A percentile compares a stretch with the other conserved stretches of the same genome.
Evolutionary conservation across 2,329 filamentous ascomycete species (phyloP).

Genomic region (Cercospora sp.): DNA sequence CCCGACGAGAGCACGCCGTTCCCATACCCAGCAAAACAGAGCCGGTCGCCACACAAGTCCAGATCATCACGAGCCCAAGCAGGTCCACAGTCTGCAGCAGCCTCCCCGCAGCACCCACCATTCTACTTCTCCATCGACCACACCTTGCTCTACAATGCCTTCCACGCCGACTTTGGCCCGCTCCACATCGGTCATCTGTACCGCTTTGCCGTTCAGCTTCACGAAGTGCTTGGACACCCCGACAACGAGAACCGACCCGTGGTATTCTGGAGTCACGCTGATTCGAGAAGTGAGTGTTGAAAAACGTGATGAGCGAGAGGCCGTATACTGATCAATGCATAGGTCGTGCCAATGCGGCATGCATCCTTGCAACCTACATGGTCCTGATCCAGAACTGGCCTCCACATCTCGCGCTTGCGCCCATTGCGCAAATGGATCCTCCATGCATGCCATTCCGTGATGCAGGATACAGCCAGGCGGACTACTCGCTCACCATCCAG

Average conservation of each 20-base stretch:
- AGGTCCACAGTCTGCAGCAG: constrained; percentile 53
- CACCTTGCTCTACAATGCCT: constrained; percentile 90
- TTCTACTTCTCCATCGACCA: constrained; percentile 92
- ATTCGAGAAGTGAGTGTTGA: constrained; percentile 74
- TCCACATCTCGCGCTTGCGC: constrained; percentile 89
- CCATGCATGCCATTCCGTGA: constrained; percentile 99
- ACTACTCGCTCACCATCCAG: constrained; percentile 93
- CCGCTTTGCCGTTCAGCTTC: constrained; percentile 91
- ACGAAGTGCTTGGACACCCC: constrained; percentile 88
- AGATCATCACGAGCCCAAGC: constrained; percentile 66
- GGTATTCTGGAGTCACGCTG: constrained; percentile 92
- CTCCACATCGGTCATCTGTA: constrained; percentile 97
- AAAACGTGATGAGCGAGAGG: not conserved
- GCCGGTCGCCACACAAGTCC: constrained; percentile 68
- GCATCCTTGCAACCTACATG: constrained; percentile 97
- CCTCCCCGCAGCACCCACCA: constrained; percentile 57
- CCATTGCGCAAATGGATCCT: constrained; percentile 93
- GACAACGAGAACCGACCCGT: constrained; percentile 87
- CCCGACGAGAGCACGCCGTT: constrained; percentile 82
- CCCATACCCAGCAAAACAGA: constrained; percentile 67
- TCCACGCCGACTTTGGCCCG: constrained; percentile 97
- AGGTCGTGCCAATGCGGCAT: constrained; percentile 91
- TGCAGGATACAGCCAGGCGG: constrained; percentile 96
- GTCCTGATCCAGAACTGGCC: constrained; percentile 97
- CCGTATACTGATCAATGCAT: constrained; percentile 29